These are phyloP conservation scores for Termitomyces sp. DNA, from an alignment of 768 basidiomycete genomes.

Conservation along the genomic window DNA sequence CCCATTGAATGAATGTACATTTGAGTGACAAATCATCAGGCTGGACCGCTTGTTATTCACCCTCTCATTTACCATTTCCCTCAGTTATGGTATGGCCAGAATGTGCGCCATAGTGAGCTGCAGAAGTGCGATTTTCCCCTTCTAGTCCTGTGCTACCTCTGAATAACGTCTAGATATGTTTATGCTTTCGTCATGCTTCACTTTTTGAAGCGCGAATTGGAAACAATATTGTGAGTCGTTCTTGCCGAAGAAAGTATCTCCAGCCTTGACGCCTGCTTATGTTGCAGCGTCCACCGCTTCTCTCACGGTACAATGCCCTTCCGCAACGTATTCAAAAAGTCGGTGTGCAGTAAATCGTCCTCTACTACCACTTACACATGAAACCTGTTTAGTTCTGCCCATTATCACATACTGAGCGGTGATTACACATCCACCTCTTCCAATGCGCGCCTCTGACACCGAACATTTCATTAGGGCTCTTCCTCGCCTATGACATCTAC, in stretches of 20 bases:
- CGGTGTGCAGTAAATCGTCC: constrained; percentile 18
- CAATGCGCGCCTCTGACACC: background rate
- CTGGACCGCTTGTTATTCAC: constrained; percentile 87
- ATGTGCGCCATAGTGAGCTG: constrained; percentile 71
- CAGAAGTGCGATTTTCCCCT: constrained; percentile 52
- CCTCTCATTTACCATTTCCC: constrained; percentile 79
- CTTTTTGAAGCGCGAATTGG: constrained; percentile 89
- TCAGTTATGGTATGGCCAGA: constrained; percentile 62
- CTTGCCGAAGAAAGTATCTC: background rate
- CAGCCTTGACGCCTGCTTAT: background rate
- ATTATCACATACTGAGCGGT: constrained; percentile 85
- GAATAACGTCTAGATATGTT: constrained; percentile 44
- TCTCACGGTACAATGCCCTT: constrained; percentile 94
- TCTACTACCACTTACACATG: background rate
- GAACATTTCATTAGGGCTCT: constrained; percentile 46
- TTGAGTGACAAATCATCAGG: constrained; percentile 37
- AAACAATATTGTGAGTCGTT: constrained; percentile 79
- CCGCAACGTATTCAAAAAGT: constrained; percentile 89
- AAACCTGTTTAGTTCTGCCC: constrained; percentile 60
- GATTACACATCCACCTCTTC: constrained; percentile 7
- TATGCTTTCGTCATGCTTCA: constrained; percentile 80
- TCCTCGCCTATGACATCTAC: constrained; percentile 81
- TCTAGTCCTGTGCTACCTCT: background rate
- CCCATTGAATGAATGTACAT: background rate
- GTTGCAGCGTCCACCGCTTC: constrained; percentile 83